Conservation (phyloP, 1,139 yeast species). For the Diutina sp. region DNA sequence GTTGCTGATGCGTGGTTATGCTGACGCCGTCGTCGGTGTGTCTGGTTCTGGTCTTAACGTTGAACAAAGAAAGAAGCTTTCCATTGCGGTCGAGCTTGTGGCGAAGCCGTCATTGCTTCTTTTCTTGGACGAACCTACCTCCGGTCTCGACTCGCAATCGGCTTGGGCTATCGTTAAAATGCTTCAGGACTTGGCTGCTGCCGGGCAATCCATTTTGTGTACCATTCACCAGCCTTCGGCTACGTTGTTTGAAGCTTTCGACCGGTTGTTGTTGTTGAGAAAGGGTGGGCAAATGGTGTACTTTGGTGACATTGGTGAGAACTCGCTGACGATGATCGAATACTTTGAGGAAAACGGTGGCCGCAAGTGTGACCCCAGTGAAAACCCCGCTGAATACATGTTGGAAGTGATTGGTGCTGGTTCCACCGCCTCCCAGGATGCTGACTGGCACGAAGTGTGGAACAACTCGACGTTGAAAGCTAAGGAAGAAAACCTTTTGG, state of each 20-base stretch:
- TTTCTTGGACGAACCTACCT: constrained; percentile 86
- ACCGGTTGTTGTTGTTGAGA: constrained; percentile 57
- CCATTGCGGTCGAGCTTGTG: constrained; percentile 78
- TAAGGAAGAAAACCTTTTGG: not conserved
- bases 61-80: constrained; percentile 75
- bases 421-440: not conserved
- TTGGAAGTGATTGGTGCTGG: constrained; percentile 15
- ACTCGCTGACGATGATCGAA: constrained; percentile 44
- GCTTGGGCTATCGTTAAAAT: constrained; percentile 79
- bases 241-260: constrained; percentile 62
- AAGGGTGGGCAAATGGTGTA: constrained; percentile 71
- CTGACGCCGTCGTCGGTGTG: constrained; percentile 76
- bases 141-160: constrained; percentile 86
- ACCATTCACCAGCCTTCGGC: constrained; percentile 84
- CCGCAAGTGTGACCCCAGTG: constrained; percentile 40
- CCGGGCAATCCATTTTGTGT: constrained; percentile 75
- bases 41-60: constrained; percentile 71
- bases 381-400: constrained; percentile 83
- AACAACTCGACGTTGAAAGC: not conserved
- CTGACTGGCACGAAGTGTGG: constrained; percentile 2
- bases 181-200: constrained; percentile 60
- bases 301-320: constrained; percentile 66
- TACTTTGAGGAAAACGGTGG: constrained; percentile 67
- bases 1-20: constrained; percentile 60
- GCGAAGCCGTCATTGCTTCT: constrained; percentile 75